These are phyloP conservation scores for Sphagnum magellanicum DNA, from an alignment of 228 moss, liverwort and hornwort genomes.

Conservation along the genomic window DNA sequence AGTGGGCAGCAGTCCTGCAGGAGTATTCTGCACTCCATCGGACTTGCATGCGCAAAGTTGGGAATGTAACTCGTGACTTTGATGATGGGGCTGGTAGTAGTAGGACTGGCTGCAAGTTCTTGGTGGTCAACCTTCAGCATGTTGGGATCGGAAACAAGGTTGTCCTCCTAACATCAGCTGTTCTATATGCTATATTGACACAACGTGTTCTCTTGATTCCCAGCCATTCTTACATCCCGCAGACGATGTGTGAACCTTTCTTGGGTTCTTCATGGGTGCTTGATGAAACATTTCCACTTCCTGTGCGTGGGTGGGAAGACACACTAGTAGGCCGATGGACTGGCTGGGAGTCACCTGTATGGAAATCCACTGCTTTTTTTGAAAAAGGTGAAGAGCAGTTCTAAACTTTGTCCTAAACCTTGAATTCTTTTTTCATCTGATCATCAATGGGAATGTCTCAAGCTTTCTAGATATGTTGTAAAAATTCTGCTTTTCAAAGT, in stretches of 20 bases:
- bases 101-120: constrained; percentile 52
- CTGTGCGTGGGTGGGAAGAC: constrained; percentile 26
- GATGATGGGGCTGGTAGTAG: constrained; percentile 12
- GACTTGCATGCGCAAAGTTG: constrained; percentile 39
- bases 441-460: not conserved
- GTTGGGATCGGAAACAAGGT: constrained; percentile 76
- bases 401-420: too few species aligned
- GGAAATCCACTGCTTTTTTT: constrained; percentile 25
- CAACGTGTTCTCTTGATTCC: constrained; percentile 54
- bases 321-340: constrained; percentile 22
- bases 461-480: not conserved
- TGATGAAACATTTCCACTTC: constrained; percentile 31
- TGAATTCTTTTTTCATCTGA: constrained; percentile 4
- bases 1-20: constrained; percentile 43
- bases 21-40: constrained; percentile 65
- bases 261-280: constrained; percentile 59
- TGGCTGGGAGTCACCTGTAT: constrained; percentile 25
- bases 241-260: constrained; percentile 63
- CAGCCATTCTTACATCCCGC: constrained; percentile 20
- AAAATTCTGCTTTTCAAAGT: too few species aligned
- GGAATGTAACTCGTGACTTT: constrained; percentile 43
- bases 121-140: constrained; percentile 42
- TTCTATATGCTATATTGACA: constrained; percentile 63
- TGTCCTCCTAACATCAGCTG: constrained; percentile 40
- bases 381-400: constrained; percentile 12